Percentiles rank a stretch among this genome's conserved stretches.
phyloP scores from a whole-genome alignment of 495 filamentous ascomycete genomes.

The Aspergillus indologenus region DNA sequence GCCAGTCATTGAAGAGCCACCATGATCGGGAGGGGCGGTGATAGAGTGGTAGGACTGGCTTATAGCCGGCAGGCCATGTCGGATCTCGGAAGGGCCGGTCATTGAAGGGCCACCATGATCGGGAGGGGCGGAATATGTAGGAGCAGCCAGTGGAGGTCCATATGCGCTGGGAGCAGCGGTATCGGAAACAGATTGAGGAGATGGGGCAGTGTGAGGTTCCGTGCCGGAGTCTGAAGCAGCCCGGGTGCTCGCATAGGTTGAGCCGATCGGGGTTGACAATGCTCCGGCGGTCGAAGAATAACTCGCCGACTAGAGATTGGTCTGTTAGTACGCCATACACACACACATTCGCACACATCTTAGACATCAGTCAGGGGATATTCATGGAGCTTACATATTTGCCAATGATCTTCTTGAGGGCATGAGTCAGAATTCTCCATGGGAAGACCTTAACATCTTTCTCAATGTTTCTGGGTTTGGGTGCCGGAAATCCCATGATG shows the following conservation, averaged over 20 bases:
- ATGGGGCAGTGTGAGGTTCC: conserved; percentile 37
- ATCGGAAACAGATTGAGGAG: conserved; percentile 46
- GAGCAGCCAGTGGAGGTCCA: conserved; percentile 21
- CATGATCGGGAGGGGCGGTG: conserved; percentile 24
- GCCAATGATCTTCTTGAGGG: conserved; percentile 93
- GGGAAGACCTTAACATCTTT: conserved; percentile 98
- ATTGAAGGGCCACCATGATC: conserved; percentile 18
- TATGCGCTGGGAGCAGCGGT: conserved; percentile 34
- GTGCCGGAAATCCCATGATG: conserved; percentile 95
- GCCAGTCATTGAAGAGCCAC: conserved; percentile 17
- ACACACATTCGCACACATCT: neutral
- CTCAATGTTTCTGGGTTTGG: conserved; percentile 95
- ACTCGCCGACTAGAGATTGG: conserved; percentile 45
- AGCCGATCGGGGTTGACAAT: conserved; percentile 37
- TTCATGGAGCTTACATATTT: conserved; percentile 76
- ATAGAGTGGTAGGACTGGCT: conserved; percentile 36
- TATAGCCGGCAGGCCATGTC: conserved; percentile 30
- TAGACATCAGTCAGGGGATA: neutral
- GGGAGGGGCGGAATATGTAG: conserved; percentile 30
- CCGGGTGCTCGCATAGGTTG: conserved; percentile 38
- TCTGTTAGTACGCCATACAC: no score
- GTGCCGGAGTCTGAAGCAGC: conserved; percentile 42
- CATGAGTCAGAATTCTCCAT: conserved; percentile 78
- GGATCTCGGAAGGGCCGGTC: conserved; percentile 29
- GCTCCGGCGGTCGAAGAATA: conserved; percentile 50